phyloP scores from a whole-genome alignment of 768 basidiomycete species.

The Chlorophyllum brunneum region DNA sequence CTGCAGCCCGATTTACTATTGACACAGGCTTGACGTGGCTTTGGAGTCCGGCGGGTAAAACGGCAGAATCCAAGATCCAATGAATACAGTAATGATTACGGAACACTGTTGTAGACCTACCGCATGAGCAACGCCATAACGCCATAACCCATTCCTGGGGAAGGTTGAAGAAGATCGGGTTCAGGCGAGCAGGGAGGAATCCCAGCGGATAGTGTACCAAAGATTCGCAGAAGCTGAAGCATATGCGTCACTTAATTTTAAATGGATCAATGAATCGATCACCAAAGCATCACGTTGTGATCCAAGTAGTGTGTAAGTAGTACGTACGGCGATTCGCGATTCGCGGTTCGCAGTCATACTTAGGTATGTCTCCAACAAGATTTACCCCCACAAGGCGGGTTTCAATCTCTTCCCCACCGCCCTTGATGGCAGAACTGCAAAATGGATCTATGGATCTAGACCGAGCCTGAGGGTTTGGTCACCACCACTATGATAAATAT shows the following conservation, averaged over 20 bases:
- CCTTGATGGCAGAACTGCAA: neutral
- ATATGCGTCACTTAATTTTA: neutral
- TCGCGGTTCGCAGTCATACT: slow-evolving; percentile 1
- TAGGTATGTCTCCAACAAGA: slow-evolving; percentile 8
- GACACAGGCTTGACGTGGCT: no score
- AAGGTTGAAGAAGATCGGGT: neutral
- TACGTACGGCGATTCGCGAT: neutral
- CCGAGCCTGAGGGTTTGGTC: no score
- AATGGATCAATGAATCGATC: neutral
- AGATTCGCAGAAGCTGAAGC: slow-evolving; percentile 9
- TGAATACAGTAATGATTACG: no score
- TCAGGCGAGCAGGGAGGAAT: neutral
- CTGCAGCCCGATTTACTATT: no score
- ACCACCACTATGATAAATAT: no score
- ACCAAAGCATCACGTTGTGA: neutral
- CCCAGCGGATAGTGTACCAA: neutral
- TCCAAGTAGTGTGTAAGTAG: neutral
- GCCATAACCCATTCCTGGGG: no score
- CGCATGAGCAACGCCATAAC: no score
- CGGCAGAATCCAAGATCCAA: no score
- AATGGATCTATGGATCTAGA: neutral
- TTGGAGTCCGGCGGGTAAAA: no score
- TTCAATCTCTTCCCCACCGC: neutral
- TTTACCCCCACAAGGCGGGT: slow-evolving; percentile 1
- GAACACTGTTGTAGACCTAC: no score